phyloP scores from a whole-genome alignment of 139 green algal species.

The Chlorella sp. region DNA sequence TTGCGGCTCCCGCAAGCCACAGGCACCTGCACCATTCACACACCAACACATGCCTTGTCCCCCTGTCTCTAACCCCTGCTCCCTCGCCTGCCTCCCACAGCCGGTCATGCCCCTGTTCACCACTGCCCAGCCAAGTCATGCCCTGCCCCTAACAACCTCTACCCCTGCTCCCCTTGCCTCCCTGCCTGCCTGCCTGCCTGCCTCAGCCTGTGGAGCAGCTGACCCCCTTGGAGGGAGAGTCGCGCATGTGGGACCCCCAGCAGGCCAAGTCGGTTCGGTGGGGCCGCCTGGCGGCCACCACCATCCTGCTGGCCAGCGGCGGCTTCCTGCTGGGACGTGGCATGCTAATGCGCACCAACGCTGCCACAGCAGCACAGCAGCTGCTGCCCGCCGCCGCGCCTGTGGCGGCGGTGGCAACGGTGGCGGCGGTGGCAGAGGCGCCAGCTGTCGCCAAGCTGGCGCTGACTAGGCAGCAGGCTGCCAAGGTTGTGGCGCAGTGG shows the following conservation, averaged over 20 bases:
- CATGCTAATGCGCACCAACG: constrained; percentile 5
- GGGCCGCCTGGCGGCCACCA: constrained; percentile 28
- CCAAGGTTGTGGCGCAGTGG: background rate
- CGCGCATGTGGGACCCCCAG: constrained; percentile 27
- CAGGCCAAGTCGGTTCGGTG: constrained; percentile 22
- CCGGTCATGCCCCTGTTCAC: background rate
- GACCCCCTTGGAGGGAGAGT: constrained; percentile 34
- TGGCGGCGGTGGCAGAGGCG: background rate
- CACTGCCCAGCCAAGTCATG: background rate
- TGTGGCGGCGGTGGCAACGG: background rate
- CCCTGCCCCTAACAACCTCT: background rate
- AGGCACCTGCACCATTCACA: too few species aligned
- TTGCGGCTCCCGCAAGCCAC: too few species aligned
- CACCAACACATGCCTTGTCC: too few species aligned
- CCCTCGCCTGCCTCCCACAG: too few species aligned
- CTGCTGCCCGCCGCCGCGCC: background rate
- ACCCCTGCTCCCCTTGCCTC: background rate
- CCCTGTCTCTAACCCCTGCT: too few species aligned
- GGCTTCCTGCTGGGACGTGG: constrained; percentile 3
- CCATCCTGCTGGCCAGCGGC: constrained; percentile 22
- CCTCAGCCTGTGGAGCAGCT: constrained; percentile 21
- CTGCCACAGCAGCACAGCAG: background rate
- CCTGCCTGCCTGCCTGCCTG: background rate
- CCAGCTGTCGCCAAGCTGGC: background rate
- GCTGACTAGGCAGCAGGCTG: background rate